A percentile compares a stretch with the other conserved stretches of the same genome.
Evolutionary conservation across 768 basidiomycete species (phyloP).

Genomic region (Termitomyces sp.): DNA sequence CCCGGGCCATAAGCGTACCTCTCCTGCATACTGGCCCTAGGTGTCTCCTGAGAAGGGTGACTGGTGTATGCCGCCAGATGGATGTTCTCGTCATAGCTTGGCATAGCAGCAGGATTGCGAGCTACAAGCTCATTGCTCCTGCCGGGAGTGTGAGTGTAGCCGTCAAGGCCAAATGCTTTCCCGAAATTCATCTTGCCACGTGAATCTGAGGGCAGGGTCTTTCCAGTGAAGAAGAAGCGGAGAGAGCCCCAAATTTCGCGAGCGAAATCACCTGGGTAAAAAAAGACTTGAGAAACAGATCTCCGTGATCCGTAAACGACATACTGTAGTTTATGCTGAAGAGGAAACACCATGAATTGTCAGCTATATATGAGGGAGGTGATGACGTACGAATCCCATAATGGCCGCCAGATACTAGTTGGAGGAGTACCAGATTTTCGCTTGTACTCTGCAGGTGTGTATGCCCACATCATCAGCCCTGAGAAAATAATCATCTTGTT

Average conservation of each 20-base stretch:
- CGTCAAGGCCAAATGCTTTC: conserved; percentile 37
- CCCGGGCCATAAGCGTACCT: neutral
- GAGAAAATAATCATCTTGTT: conserved; percentile 82
- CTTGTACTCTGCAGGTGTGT: conserved; percentile 66
- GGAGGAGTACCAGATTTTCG: conserved; percentile 35
- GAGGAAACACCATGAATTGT: neutral
- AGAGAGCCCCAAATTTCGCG: conserved; percentile 64
- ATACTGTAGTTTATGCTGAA: conserved; percentile 35
- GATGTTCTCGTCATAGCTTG: conserved; percentile 21
- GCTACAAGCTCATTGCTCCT: conserved; percentile 6
- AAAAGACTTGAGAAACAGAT: neutral
- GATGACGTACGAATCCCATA: conserved; percentile 64
- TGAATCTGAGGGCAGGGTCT: conserved; percentile 25
- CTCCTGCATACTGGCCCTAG: conserved; percentile 1
- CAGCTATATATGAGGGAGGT: conserved; percentile 16
- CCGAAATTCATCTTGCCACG: conserved; percentile 30
- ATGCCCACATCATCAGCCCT: conserved; percentile 80
- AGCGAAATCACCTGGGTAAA: conserved; percentile 55
- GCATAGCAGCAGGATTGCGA: conserved; percentile 11
- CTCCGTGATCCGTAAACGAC: neutral
- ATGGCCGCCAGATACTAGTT: conserved; percentile 65
- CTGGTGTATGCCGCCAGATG: conserved; percentile 17
- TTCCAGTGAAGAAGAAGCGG: conserved; percentile 54
- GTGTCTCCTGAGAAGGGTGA: conserved; percentile 3
- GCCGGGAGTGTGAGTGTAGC: neutral